Conservation (phyloP, 495 filamentous ascomycete species). For the Xylaria sp. region DNA sequence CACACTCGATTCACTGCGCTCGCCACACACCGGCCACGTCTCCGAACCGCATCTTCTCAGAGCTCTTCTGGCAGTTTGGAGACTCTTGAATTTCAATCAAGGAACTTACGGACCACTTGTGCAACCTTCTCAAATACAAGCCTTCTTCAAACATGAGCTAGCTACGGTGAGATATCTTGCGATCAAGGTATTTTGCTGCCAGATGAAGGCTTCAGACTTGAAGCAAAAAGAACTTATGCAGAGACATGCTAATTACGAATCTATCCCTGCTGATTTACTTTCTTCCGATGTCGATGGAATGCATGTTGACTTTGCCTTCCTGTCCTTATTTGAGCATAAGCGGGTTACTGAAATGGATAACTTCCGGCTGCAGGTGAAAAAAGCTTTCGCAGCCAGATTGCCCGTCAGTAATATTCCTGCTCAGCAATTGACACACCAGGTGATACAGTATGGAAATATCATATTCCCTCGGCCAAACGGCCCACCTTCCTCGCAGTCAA, state of each 20-base stretch:
- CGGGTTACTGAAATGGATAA: constrained; percentile 51
- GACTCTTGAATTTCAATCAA: constrained; percentile 77
- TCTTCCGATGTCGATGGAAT: constrained; percentile 77
- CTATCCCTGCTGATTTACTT: constrained; percentile 49
- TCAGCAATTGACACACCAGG: constrained; percentile 50
- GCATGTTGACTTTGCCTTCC: constrained; percentile 81
- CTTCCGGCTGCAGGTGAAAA: constrained; percentile 40
- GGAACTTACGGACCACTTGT: constrained; percentile 67
- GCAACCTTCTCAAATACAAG: constrained; percentile 69
- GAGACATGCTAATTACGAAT: constrained; percentile 64
- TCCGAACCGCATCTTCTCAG: constrained; percentile 37
- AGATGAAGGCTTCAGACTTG: constrained; percentile 80
- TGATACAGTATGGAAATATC: constrained; percentile 61
- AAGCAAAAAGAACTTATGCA: constrained; percentile 73
- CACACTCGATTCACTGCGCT: constrained; percentile 37
- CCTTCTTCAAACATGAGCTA: constrained; percentile 67
- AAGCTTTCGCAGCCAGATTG: constrained; percentile 35
- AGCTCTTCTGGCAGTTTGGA: constrained; percentile 72
- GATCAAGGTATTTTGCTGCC: constrained; percentile 77
- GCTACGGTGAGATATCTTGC: constrained; percentile 77
- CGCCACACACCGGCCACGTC: constrained; percentile 13
- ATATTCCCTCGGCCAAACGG: constrained; percentile 71
- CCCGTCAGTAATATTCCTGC: constrained; percentile 29
- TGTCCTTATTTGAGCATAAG: constrained; percentile 79
- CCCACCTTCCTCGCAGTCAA: constrained; percentile 54